phyloP scores from a whole-genome alignment of 805 yeast genomes.

The Ogataea chonburiensis region DNA sequence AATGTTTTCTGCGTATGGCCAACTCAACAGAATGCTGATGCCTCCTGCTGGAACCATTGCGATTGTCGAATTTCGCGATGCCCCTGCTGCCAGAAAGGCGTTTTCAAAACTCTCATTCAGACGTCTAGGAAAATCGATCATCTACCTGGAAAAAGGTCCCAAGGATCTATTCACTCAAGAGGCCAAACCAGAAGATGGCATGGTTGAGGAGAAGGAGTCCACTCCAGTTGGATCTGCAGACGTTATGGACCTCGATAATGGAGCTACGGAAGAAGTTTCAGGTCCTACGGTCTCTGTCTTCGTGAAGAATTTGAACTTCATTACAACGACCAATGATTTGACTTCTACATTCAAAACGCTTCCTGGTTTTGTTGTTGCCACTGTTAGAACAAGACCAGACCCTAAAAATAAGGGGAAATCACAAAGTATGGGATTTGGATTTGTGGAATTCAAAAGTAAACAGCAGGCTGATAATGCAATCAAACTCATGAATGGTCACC shows the following conservation, averaged over 20 bases:
- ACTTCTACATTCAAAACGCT: constrained; percentile 62
- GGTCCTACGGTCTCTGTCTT: constrained; percentile 88
- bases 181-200: constrained; percentile 34
- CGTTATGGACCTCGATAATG: constrained; percentile 19
- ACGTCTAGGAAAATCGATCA: constrained; percentile 80
- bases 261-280: constrained; percentile 36
- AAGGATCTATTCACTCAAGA: constrained; percentile 68
- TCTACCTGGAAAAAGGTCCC: constrained; percentile 95
- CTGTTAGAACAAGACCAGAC: constrained; percentile 85
- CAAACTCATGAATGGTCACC: constrained; percentile 66
- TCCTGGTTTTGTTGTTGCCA: constrained; percentile 78
- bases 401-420: constrained; percentile 63
- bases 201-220: constrained; percentile 34
- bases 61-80: constrained; percentile 81
- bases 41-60: constrained; percentile 98
- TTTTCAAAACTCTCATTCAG: constrained; percentile 84
- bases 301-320: constrained; percentile 87
- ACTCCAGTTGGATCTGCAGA: constrained; percentile 32
- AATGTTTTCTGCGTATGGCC: constrained; percentile 77
- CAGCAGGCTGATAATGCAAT: constrained; percentile 80
- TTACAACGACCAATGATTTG: constrained; percentile 62
- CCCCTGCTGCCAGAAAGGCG: constrained; percentile 84
- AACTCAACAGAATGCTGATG: constrained; percentile 75
- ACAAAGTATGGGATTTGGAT: constrained; percentile 97
- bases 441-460: constrained; percentile 81